These are phyloP conservation scores for Aureobasidium sp. DNA, from an alignment of 2,329 filamentous ascomycete genomes.

Conservation along the genomic window DNA sequence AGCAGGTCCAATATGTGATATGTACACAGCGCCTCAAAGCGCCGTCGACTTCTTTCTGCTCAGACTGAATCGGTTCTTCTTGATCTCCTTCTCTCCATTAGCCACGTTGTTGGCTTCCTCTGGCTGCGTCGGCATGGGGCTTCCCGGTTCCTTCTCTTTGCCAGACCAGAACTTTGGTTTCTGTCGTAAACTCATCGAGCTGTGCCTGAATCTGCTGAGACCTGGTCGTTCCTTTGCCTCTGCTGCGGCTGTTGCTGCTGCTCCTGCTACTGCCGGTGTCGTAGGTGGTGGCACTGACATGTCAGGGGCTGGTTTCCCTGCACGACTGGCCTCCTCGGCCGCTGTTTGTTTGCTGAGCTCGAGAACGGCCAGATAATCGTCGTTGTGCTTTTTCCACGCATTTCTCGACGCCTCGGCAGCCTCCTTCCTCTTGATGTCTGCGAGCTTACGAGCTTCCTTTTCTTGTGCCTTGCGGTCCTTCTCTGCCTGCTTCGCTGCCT, in stretches of 20 bases:
- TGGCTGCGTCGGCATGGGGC: constrained; percentile 29
- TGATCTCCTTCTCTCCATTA: constrained; percentile 41
- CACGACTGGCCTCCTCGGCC: constrained; percentile 50
- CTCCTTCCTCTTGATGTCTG: constrained; percentile 36
- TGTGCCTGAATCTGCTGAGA: constrained; percentile 60
- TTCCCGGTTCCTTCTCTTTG: constrained; percentile 58
- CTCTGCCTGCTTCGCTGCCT: constrained; percentile 65
- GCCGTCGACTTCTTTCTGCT: constrained; percentile 71
- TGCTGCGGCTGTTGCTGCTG: constrained; percentile 18
- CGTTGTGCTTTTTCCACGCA: constrained; percentile 63
- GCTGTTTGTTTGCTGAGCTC: constrained; percentile 73
- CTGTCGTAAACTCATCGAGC: constrained; percentile 81
- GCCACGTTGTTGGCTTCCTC: constrained; percentile 19
- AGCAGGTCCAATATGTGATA: constrained; percentile 2
- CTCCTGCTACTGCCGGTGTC: not conserved
- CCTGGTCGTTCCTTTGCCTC: constrained; percentile 26
- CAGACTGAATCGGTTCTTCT: constrained; percentile 72
- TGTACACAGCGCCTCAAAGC: constrained; percentile 7
- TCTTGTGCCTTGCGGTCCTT: constrained; percentile 64
- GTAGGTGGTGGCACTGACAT: constrained; percentile 13
- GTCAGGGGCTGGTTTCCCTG: not conserved
- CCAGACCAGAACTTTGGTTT: constrained; percentile 72
- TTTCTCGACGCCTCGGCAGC: constrained; percentile 53
- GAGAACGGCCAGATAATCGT: constrained; percentile 69
- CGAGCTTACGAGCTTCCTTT: constrained; percentile 64